Base-by-base conservation (phyloP, 352 stramenopile species). In the Aphanomyces cochlioides region DNA sequence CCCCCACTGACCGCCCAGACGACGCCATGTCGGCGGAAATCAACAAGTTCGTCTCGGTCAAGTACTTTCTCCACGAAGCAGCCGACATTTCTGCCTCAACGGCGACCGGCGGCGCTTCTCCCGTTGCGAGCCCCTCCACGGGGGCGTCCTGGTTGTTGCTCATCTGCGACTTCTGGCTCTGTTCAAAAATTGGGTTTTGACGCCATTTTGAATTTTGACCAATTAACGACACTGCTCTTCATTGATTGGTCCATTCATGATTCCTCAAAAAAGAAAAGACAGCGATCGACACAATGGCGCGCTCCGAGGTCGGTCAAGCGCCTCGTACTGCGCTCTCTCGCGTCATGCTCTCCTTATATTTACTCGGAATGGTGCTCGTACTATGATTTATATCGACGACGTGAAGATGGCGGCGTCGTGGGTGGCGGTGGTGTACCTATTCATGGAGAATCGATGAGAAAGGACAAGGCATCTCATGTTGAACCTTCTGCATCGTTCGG, bases 171-270 rank as follows among this genome's bases (percentile, higher is more conserved):
- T n/a, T 50, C 43, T 37, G 54, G 43, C 34, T 5, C n/a, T 17
- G 54, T 61, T 61, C 54, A 61, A 61, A 61, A 61, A 61, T 61
- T 19, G 21, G 50, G 37, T 58, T 61, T 61, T 13, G 15, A 41
- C 54, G 43, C 43, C 43, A 12, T 50, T n/a, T 50, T n/a, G 43
- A 61, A n/a, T 61, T 61, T 61, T 17, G 34, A 61, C 54, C 54
- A 61, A 61, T 61, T 5, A 61, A 28, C 39, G 34, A 37, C 54
- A 34, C n/a, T 21, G 8, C 8, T 10, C 8, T 19, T 34, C 37
- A 13, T 41, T 61, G 54, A 61, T 61, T 61, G 54, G 54, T 28
- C 28, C 2, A 28, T 28, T 28, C 28, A 28, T 28, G 28, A 2
- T 0, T 28, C 28, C 28, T 28, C 28, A 28, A 28, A 28, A 28